Conservation (phyloP, 495 filamentous ascomycete genomes). For the Polyplosphaeria fusca region DNA sequence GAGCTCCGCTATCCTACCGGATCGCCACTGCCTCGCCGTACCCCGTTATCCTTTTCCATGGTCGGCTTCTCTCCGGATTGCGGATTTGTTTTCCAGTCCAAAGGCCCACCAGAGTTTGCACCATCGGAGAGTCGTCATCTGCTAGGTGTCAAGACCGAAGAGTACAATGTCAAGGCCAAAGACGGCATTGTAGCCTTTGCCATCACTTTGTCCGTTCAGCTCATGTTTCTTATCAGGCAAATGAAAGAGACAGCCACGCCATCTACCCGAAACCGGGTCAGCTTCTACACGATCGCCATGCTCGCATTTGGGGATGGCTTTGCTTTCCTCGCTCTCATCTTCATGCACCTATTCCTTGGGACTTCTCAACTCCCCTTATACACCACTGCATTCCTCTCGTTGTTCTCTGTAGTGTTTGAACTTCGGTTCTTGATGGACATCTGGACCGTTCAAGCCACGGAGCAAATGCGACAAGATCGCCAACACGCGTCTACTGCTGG, state of each 20-base stretch:
- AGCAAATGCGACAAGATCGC: constrained; percentile 60
- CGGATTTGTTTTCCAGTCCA: constrained; percentile 83
- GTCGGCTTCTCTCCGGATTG: constrained; percentile 93
- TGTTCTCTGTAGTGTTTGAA: constrained; percentile 67
- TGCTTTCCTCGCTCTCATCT: constrained; percentile 57
- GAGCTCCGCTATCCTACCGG: constrained; percentile 86
- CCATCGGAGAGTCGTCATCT: constrained; percentile 65
- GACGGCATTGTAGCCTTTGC: constrained; percentile 66
- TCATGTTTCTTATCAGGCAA: constrained; percentile 73
- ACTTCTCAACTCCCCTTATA: constrained; percentile 27
- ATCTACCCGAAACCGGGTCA: constrained; percentile 87
- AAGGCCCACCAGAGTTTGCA: constrained; percentile 70
- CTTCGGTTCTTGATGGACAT: constrained; percentile 87
- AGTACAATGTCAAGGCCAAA: constrained; percentile 63
- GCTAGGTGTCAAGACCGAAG: constrained; percentile 72
- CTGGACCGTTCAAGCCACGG: constrained; percentile 80
- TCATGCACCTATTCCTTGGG: constrained; percentile 60
- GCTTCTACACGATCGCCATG: constrained; percentile 79
- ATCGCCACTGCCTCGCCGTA: constrained; percentile 62
- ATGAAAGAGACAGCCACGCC: constrained; percentile 90
- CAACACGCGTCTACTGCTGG: constrained; percentile 38
- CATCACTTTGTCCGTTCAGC: constrained; percentile 62
- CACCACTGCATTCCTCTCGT: constrained; percentile 60
- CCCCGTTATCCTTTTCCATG: constrained; percentile 74
- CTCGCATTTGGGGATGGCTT: constrained; percentile 87